These are phyloP conservation scores for Curvularia hawaiiensis DNA, from an alignment of 2,329 filamentous ascomycete species.

Conservation along the genomic window DNA sequence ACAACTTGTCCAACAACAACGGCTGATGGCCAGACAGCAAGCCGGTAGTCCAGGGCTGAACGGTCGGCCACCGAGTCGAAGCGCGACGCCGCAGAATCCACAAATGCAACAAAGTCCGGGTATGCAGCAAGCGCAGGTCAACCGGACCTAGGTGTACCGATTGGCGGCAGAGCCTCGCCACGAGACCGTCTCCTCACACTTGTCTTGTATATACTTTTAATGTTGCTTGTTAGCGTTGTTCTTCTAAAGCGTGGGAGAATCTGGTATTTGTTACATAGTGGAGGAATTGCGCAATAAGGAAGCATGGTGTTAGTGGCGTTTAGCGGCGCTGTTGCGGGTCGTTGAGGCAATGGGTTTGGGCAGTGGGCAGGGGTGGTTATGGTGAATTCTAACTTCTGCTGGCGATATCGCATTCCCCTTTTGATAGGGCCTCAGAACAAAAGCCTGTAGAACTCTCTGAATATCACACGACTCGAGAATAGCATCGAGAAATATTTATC, in stretches of 20 bases:
- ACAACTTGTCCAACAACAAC: slow-evolving; percentile 46
- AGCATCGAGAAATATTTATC: slow-evolving; percentile 6
- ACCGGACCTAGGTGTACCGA: slow-evolving; percentile 20
- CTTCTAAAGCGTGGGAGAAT: slow-evolving; percentile 17
- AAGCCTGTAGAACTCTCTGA: slow-evolving; percentile 18
- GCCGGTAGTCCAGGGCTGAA: slow-evolving; percentile 41
- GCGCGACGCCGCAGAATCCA: slow-evolving; percentile 47
- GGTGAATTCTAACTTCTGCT: slow-evolving; percentile 5
- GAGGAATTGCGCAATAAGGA: slow-evolving; percentile 7
- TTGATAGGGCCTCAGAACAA: slow-evolving; percentile 4
- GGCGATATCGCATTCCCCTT: slow-evolving; percentile 4
- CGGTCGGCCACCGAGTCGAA: slow-evolving; percentile 42
- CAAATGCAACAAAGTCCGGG: slow-evolving; percentile 43
- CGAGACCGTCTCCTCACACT: slow-evolving; percentile 19
- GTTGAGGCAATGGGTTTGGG: not conserved
- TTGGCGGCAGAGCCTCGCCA: slow-evolving; percentile 19
- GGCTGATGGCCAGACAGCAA: slow-evolving; percentile 42
- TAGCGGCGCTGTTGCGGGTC: slow-evolving; percentile 8
- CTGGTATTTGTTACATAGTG: slow-evolving; percentile 5
- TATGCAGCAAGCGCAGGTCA: slow-evolving; percentile 41
- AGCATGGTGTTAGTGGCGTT: slow-evolving; percentile 20
- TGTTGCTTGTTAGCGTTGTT: slow-evolving; percentile 26
- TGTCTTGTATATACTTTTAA: slow-evolving; percentile 42
- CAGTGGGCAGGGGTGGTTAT: not conserved
- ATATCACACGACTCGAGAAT: slow-evolving; percentile 17